Evolutionary conservation across 2,329 filamentous ascomycete species (phyloP).

Genomic region (Epichloe gansuensis): DNA sequence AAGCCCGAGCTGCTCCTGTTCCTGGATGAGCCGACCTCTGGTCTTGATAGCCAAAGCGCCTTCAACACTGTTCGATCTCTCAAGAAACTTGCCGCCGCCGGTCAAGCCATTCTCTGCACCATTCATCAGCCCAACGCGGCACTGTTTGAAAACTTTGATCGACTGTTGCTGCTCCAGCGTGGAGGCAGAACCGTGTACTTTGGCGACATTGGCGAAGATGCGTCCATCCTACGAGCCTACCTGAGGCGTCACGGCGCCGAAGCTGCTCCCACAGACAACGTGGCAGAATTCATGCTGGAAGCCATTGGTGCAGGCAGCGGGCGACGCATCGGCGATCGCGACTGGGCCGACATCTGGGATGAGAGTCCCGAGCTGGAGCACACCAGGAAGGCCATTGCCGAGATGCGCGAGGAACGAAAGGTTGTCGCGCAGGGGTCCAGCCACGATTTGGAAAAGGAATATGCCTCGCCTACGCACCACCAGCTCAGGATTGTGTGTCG

Average conservation of each 20-base stretch:
- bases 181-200: conserved; percentile 79
- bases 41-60: conserved; percentile 49
- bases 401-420: conserved; percentile 49
- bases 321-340: conserved; percentile 57
- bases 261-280: conserved; percentile 41
- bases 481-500: conserved; percentile 65
- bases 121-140: conserved; percentile 84
- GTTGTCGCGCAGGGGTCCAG: conserved; percentile 28
- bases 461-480: conserved; percentile 65
- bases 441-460: conserved; percentile 55
- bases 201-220: conserved; percentile 69
- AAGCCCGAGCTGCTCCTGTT: conserved; percentile 67
- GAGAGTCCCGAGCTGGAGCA: conserved; percentile 57
- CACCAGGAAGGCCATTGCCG: conserved; percentile 51
- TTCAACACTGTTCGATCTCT: conserved; percentile 70
- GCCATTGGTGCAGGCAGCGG: conserved; percentile 65
- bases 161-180: conserved; percentile 62
- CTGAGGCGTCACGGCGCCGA: conserved; percentile 48
- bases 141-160: conserved; percentile 79
- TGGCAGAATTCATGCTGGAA: conserved; percentile 74
- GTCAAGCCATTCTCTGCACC: conserved; percentile 80
- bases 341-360: conserved; percentile 72
- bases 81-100: conserved; percentile 63
- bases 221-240: conserved; percentile 53
- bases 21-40: conserved; percentile 66